These are phyloP conservation scores for Cyclotella atomus DNA, from an alignment of 108 stramenopile genomes.

Conservation along the genomic window DNA sequence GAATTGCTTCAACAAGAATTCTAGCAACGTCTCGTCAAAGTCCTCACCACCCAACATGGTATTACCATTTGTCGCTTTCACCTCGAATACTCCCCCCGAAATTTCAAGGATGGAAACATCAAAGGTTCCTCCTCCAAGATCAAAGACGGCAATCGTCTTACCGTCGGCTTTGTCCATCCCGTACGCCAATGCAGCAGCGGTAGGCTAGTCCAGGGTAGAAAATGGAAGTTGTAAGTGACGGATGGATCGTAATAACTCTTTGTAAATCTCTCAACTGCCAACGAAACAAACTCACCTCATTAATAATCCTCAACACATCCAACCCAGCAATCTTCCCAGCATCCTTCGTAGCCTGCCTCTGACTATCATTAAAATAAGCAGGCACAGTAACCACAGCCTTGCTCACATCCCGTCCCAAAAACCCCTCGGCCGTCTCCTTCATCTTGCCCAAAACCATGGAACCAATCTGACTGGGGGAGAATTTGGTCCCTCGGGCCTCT, in stretches of 20 bases:
- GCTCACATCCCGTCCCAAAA: conserved; percentile 93
- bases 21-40: conserved; percentile 97
- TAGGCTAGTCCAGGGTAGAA: too few species aligned
- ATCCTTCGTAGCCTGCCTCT: conserved; percentile 99
- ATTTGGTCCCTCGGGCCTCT: conserved; percentile 91
- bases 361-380: conserved; percentile 98
- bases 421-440: conserved; percentile 99
- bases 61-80: conserved; percentile 99
- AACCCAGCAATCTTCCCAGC: conserved; percentile 98
- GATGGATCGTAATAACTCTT: too few species aligned
- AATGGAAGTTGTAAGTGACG: too few species aligned
- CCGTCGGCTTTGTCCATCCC: conserved; percentile 99
- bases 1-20: conserved; percentile 91
- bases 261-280: too few species aligned
- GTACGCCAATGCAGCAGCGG: conserved; percentile 99
- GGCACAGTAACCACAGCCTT: conserved; percentile 99
- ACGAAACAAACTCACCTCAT: too few species aligned
- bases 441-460: conserved; percentile 99
- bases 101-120: conserved; percentile 99
- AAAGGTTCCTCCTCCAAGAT: conserved; percentile 99
- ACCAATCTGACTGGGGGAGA: conserved; percentile 98
- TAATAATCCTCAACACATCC: conserved; percentile 99
- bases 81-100: conserved; percentile 99
- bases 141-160: conserved; percentile 99
- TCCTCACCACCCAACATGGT: conserved; percentile 99